Evolutionary conservation across 148 eudicot species (phyloP).

Genomic region (Fagopyrum homotropicum): DNA sequence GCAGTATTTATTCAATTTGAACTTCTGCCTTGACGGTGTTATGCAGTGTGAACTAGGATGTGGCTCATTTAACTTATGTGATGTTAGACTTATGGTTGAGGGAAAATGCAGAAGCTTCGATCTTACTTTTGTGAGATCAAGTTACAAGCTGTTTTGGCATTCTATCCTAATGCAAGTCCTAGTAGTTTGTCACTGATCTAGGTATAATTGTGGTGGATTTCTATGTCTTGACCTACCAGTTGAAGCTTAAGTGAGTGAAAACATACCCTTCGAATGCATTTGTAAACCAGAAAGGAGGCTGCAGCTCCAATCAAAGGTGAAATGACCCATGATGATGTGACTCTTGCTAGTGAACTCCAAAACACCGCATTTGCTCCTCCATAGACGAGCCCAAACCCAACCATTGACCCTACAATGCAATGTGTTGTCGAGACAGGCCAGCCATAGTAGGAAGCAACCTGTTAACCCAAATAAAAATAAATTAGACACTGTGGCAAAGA

Average conservation of each 20-base stretch:
- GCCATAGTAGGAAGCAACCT: slow-evolving; percentile 92
- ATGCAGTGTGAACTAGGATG: not conserved
- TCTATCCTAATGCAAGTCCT: not conserved
- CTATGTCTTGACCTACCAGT: not conserved
- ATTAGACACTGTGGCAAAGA: not conserved
- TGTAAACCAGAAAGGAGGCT: slow-evolving; percentile 86
- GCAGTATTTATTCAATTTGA: not conserved
- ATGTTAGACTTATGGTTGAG: not conserved
- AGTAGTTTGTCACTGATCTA: not conserved
- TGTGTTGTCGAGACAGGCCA: slow-evolving; percentile 99
- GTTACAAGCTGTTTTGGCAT: not conserved
- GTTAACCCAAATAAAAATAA: slow-evolving; percentile 11
- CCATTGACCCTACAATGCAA: slow-evolving; percentile 97
- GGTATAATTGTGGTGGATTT: not conserved
- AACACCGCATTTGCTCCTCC: slow-evolving; percentile 91
- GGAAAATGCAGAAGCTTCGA: not conserved
- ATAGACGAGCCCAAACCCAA: slow-evolving; percentile 87
- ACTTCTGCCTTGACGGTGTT: not conserved
- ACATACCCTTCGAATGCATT: slow-evolving; percentile 95
- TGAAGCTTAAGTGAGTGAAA: slow-evolving; percentile 1
- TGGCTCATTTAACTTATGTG: not conserved
- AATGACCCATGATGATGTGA: slow-evolving; percentile 90
- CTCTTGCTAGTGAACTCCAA: slow-evolving; percentile 96
- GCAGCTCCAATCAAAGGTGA: slow-evolving; percentile 81
- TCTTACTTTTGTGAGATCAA: not conserved